Evolutionary conservation across 257 asterid species (phyloP).

Genomic region (Nicotiana tabacum): DNA sequence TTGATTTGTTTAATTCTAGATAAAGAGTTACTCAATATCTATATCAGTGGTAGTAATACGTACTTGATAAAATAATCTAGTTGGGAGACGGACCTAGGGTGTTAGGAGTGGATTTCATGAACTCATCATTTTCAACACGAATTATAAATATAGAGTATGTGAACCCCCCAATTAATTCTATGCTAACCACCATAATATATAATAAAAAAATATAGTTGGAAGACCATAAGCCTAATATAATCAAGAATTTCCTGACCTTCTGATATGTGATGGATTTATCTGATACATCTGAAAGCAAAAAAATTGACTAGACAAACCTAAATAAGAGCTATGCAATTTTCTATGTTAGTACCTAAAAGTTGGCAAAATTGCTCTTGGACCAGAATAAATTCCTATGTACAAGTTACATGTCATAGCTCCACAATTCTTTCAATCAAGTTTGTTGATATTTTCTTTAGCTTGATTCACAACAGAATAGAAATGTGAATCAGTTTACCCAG

Average conservation of each 20-base stretch:
- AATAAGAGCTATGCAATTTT: not conserved
- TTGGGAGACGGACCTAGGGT: not conserved
- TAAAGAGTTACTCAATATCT: not conserved
- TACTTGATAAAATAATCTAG: not conserved
- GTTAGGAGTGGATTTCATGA: too few relatives aligned
- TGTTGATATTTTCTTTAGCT: not conserved
- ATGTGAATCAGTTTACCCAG: not conserved
- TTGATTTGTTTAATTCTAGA: not conserved
- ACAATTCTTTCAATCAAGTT: not conserved
- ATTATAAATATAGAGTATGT: too few relatives aligned
- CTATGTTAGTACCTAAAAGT: not conserved
- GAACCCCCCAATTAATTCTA: too few relatives aligned
- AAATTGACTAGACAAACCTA: not conserved
- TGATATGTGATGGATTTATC: not conserved
- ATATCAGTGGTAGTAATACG: too few relatives aligned
- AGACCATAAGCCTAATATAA: not conserved
- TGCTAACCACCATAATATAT: too few relatives aligned
- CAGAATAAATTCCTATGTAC: not conserved
- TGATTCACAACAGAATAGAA: not conserved
- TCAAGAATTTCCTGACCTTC: not conserved
- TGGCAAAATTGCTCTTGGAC: not conserved
- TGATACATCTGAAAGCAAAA: not conserved
- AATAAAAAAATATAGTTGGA: not conserved
- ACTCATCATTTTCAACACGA: too few relatives aligned
- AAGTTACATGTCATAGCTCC: not conserved